Evolutionary conservation across 1,139 yeast genomes (phyloP), one percentile per base, ranked within the genome.

Genomic region (Nakaseomyces glabratus): DNA sequence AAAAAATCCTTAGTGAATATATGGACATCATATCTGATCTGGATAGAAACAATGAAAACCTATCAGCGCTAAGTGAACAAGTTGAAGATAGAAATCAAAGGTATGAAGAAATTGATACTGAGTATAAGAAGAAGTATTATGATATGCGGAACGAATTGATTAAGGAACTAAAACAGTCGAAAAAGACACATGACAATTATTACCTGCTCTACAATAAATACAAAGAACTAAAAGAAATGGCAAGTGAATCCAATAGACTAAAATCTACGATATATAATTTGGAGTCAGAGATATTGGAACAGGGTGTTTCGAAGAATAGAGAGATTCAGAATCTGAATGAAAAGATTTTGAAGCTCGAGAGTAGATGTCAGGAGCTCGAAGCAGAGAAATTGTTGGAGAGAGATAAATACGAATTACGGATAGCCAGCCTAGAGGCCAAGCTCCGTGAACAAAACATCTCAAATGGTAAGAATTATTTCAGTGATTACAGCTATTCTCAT

Each of bases 121-220:
- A 57, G 35, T 67, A 62, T 42, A 43, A 50, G 30, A 40, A 44
- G 6, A 57, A 62, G 38, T 69, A 65, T 42, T 36, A 56, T 2
- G 43, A 55, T 6, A 49, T 70, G 24, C 57, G 63, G 36, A 41
- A 44, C 17, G 63, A 60, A 33, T 46, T 60, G 22, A 49, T 54
- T 4, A 38, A 42, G 7, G 63, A 60, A 35, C 43, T 59, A 36
- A 50, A 49, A 36, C 57, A 56, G 28, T 48, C 58, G 4, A 56
- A 59, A 34, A 45, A 46, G 33, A 37, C 58, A 4, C 59, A 54
- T 37, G 63, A 61, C 34, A 55, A 59, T 11, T 71, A 67, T 45
- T 61, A 65, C 42, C 54, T 58, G 35, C 56, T 71, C 20, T 62
- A 65, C 20, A 47, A 59, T 31, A 68, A 66, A 45, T 69, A 70